Conservation (phyloP, 345 rosid genomes). For the Eucalyptus urophylla region DNA sequence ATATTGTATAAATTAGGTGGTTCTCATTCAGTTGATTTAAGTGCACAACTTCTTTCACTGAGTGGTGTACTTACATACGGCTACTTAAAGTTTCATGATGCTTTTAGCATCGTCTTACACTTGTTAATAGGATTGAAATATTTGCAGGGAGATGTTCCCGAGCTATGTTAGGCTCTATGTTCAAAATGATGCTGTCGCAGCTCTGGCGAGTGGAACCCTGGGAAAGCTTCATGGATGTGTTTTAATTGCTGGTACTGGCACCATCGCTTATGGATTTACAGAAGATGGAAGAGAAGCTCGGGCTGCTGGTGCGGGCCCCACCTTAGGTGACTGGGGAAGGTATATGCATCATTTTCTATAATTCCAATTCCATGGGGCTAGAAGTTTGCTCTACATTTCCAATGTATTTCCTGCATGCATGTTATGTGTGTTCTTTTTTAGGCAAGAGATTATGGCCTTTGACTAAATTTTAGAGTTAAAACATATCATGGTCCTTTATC, state of each 20-base stretch:
- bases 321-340: constrained; percentile 98
- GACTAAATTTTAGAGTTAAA: background rate
- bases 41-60: background rate
- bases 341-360: background rate
- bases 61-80: background rate
- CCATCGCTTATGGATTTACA: constrained; percentile 80
- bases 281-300: constrained; percentile 91
- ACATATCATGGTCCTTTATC: background rate
- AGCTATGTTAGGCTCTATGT: constrained; percentile 64
- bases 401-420: background rate
- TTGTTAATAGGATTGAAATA: background rate
- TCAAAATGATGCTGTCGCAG: constrained; percentile 89
- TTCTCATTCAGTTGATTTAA: background rate
- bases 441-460: background rate
- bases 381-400: background rate
- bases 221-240: constrained; percentile 98
- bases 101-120: background rate
- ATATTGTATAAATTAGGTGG: background rate
- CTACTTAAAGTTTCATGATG: background rate
- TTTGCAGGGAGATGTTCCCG: constrained; percentile 67
- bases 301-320: constrained; percentile 92
- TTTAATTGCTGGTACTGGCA: constrained; percentile 89
- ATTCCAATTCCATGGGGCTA: background rate
- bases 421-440: background rate
- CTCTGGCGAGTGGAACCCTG: constrained; percentile 89